These are phyloP conservation scores for Neonectria neomacrospora DNA, from an alignment of 2,329 filamentous ascomycete species.

Conservation along the genomic window DNA sequence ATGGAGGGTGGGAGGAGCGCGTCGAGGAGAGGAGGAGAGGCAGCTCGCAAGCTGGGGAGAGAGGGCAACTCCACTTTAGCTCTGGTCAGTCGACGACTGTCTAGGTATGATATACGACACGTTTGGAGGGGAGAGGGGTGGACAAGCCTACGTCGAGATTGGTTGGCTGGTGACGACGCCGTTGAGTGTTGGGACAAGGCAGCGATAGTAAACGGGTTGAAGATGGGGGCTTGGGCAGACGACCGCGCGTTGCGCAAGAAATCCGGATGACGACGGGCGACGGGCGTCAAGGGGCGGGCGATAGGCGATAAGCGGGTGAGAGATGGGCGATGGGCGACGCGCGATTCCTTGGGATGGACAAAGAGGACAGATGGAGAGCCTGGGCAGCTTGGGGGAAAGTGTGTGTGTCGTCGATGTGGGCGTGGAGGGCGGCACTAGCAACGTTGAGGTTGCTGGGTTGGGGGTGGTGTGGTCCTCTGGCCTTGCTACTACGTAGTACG, in stretches of 20 bases:
- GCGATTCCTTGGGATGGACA: constrained; percentile 16
- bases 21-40: constrained; percentile 13
- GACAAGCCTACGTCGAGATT: constrained; percentile 20
- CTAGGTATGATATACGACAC: constrained; percentile 36
- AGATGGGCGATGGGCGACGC: constrained; percentile 26
- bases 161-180: constrained; percentile 34
- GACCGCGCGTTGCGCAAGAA: constrained; percentile 49
- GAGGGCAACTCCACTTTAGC: constrained; percentile 21
- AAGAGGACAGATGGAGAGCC: constrained; percentile 37
- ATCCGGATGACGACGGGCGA: constrained; percentile 29
- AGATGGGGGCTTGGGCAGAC: constrained; percentile 39
- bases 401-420: constrained; percentile 47
- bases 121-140: constrained; percentile 20
- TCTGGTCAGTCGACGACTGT: constrained; percentile 39
- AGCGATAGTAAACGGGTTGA: constrained; percentile 24
- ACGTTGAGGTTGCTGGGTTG: constrained; percentile 37
- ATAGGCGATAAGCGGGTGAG: constrained; percentile 26
- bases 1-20: constrained; percentile 39
- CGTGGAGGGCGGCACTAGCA: constrained; percentile 41
- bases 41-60: constrained; percentile 5
- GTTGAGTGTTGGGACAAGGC: constrained; percentile 30
- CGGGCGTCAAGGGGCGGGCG: constrained; percentile 22
- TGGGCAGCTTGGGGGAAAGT: constrained; percentile 39
- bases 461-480: constrained; percentile 38
- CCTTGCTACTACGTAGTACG: constrained; percentile 31